Percentiles rank a stretch among this genome's conserved stretches.
These are phyloP conservation scores for Puccinia horiana DNA, from an alignment of 1,284 basidiomycete genomes.

Conservation along the genomic window DNA sequence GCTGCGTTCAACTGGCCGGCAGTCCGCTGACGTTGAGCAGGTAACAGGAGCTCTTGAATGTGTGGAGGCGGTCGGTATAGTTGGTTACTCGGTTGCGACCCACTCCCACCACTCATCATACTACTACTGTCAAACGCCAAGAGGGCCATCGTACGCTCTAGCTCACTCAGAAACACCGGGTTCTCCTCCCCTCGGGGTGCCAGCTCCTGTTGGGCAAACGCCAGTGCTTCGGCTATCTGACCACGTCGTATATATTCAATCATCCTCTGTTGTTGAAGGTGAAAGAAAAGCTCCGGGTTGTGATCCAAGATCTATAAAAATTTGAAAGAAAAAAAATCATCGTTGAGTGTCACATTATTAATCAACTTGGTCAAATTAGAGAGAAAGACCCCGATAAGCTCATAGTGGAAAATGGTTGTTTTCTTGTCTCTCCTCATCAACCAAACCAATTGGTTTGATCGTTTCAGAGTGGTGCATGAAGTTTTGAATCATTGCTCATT, in stretches of 20 bases:
- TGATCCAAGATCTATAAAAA: conserved; percentile 81
- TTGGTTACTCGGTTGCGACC: conserved; percentile 66
- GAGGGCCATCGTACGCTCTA: conserved; percentile 93
- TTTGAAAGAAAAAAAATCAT: background rate
- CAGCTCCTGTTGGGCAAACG: conserved; percentile 88
- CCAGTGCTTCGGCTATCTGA: conserved; percentile 74
- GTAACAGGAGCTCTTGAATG: conserved; percentile 67
- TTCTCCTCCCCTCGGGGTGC: conserved; percentile 92
- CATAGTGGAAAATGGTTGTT: conserved; percentile 21
- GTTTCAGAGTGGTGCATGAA: conserved; percentile 47
- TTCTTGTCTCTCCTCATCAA: conserved; percentile 50
- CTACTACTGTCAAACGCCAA: conserved; percentile 75
- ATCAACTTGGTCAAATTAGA: background rate
- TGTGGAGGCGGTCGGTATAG: conserved; percentile 60
- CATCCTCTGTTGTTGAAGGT: conserved; percentile 86
- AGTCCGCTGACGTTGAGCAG: conserved; percentile 84
- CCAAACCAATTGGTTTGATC: background rate
- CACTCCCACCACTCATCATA: conserved; percentile 46
- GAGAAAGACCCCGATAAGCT: background rate
- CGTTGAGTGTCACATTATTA: background rate
- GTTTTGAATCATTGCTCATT: conserved; percentile 16
- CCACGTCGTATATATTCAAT: conserved; percentile 91
- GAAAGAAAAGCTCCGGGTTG: conserved; percentile 85
- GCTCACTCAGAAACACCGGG: conserved; percentile 84
- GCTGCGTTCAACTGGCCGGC: conserved; percentile 89